phyloP scores from a whole-genome alignment of 2,329 filamentous ascomycete genomes.

The Pyrenophora teres region DNA sequence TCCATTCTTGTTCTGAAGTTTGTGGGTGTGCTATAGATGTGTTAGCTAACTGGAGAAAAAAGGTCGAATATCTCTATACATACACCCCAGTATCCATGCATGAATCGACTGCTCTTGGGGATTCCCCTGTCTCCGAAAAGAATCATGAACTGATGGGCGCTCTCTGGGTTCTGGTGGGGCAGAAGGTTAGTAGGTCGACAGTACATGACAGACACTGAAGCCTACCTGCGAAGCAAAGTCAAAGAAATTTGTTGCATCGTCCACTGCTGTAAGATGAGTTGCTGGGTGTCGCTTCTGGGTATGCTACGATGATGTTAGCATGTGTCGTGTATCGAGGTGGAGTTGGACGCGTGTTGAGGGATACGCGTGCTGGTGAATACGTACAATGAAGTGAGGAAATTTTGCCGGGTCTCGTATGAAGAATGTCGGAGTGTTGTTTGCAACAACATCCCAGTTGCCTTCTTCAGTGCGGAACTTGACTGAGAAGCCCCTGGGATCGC shows the following conservation, averaged over 20 bases:
- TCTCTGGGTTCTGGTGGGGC: constrained; percentile 53
- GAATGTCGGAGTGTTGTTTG: constrained; percentile 76
- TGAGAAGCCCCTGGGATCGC: constrained; percentile 74
- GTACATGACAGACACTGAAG: no score
- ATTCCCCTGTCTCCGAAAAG: constrained; percentile 61
- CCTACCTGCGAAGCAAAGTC: constrained; percentile 56
- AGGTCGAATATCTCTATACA: no score
- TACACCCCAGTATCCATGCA: constrained; percentile 58
- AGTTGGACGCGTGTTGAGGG: no score
- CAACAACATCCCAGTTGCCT: constrained; percentile 75
- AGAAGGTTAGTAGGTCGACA: no score
- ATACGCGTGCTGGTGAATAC: not conserved
- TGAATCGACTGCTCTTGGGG: constrained; percentile 60
- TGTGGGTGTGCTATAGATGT: constrained; percentile 51
- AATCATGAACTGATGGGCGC: constrained; percentile 59
- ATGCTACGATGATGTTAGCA: constrained; percentile 46
- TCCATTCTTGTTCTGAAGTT: constrained; percentile 59
- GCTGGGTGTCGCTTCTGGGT: constrained; percentile 75
- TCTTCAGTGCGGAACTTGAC: constrained; percentile 75
- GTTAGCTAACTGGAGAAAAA: no score
- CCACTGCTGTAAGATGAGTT: constrained; percentile 70
- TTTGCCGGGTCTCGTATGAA: constrained; percentile 76
- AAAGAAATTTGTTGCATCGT: constrained; percentile 70
- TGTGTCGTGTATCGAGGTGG: not conserved
- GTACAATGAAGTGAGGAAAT: constrained; percentile 64